Base-by-base conservation (phyloP, 495 filamentous ascomycete species). In the Aspergillus indologenus region DNA sequence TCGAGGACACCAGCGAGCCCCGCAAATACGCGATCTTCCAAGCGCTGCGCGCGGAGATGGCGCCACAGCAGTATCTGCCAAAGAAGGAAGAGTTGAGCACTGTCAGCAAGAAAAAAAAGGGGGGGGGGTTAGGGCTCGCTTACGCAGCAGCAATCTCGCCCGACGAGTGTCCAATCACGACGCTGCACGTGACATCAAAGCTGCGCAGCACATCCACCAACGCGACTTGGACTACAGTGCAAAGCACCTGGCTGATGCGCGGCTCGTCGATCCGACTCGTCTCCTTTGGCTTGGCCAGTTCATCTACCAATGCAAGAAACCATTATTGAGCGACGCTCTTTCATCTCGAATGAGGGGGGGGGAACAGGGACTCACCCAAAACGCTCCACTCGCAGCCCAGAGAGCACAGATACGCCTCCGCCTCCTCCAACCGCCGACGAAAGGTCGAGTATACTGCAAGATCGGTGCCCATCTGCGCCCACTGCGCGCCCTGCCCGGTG, bases 101-200 rank as follows among this genome's bases (percentile, higher is more conserved):
- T n/a, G n/a, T n/a, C n/a, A n/a, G n/a, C n/a, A n/a, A n/a, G n/a
- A n/a, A n/a, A n/a, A n/a, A n/a, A n/a, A n/a, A n/a, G n/a, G n/a
- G n/a, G n/a, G n/a, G n/a, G n/a, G n/a, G n/a, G n/a, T n/a, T n/a
- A n/a, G n/a, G n/a, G n/a, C n/a, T n/a, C n/a, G 65, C 57, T 18
- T 68, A 14, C 50, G 72, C 72, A 0, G 73, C 72, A 3, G 71
- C 76, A 15, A 81, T 77, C 53, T 81, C 75, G 3, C 78, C 76
- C 19, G 66, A 69, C 0, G 77, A 80, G 47, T 81, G 78, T 1
- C 78, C 75, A 0, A 54, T 63, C 0, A 79, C 69, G 1, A 50
- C 62, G 4, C n/a, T 46, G 3, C 77, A 71, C 1, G 46, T 62
- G 22, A 81, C 59, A 1, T 57, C 57, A 68, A 71, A 76, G 47